Evolutionary conservation across 176 grass and related monocot genomes (phyloP).

Genomic region (bread wheat (Triticum aestivum)): IWGSC_CS_RefSeq_v2.1 NC_057795.1:492977961-492978460

Average conservation of each 20-base stretch:
- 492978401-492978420: conserved; percentile 45
- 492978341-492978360: neutral
- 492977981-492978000: neutral
- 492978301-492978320: conserved; percentile 49
- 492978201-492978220: conserved; percentile 36
- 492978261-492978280: conserved; percentile 41
- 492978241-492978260: conserved; percentile 48
- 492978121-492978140: neutral
- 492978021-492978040: neutral
- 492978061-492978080: neutral
- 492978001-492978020: neutral
- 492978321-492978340: conserved; percentile 30
- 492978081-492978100: neutral
- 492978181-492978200: neutral
- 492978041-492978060: neutral
- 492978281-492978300: conserved; percentile 37
- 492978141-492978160: neutral
- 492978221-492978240: conserved; percentile 52
- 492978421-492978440: conserved; percentile 29
- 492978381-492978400: neutral
- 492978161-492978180: neutral
- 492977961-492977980: neutral
- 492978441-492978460: conserved; percentile 46
- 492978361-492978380: neutral
- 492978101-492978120: neutral